These are phyloP conservation scores for Naganishia sp. DNA, from an alignment of 1,284 basidiomycete species.

Conservation along the genomic window DNA sequence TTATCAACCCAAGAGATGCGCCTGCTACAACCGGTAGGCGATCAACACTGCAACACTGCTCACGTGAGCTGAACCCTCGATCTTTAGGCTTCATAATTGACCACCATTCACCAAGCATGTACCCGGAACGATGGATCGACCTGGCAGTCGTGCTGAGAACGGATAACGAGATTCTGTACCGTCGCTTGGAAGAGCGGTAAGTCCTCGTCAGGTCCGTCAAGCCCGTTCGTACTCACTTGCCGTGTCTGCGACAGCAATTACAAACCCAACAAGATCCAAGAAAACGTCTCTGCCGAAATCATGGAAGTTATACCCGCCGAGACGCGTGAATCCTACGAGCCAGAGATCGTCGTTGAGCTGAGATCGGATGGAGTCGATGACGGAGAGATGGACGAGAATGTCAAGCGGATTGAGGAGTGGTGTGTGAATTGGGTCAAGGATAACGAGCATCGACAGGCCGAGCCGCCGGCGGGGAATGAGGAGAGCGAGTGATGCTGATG, in stretches of 20 bases:
- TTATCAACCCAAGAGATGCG: slow-evolving; percentile 49
- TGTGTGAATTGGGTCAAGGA: slow-evolving; percentile 73
- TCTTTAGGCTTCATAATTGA: slow-evolving; percentile 78
- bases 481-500: slow-evolving; percentile 22
- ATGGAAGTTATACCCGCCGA: slow-evolving; percentile 92
- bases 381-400: slow-evolving; percentile 76
- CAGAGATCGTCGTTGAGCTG: slow-evolving; percentile 84
- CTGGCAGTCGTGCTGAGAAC: slow-evolving; percentile 93
- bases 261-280: slow-evolving; percentile 88
- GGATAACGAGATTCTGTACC: slow-evolving; percentile 86
- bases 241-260: slow-evolving; percentile 65
- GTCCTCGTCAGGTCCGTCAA: slow-evolving; percentile 40
- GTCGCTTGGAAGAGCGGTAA: slow-evolving; percentile 87
- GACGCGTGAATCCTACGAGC: slow-evolving; percentile 78
- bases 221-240: not conserved
- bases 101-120: slow-evolving; percentile 95
- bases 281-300: slow-evolving; percentile 98
- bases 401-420: slow-evolving; percentile 82
- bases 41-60: not conserved
- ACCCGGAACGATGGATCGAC: slow-evolving; percentile 96
- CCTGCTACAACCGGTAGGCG: slow-evolving; percentile 47
- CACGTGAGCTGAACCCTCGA: slow-evolving; percentile 55
- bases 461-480: slow-evolving; percentile 40
- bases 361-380: slow-evolving; percentile 69
- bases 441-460: slow-evolving; percentile 53